Conservation (phyloP, 2,329 filamentous ascomycete species). For the Penicillium sp. region DNA sequence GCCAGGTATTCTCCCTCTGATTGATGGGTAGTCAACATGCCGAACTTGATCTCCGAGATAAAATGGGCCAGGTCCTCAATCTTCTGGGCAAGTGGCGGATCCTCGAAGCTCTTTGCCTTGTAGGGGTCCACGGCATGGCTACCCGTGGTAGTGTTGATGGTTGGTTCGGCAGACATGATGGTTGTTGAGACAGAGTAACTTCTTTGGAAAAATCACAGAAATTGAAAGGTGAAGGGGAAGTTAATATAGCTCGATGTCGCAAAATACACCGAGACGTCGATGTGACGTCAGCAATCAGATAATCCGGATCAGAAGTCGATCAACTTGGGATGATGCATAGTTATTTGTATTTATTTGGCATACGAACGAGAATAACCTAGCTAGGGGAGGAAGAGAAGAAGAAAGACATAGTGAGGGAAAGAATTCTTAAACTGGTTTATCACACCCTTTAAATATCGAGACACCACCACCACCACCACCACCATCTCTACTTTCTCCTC, state of each 20-base stretch:
- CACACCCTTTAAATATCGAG: no score
- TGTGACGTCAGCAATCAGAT: conserved; percentile 25
- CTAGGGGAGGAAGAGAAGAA: no score
- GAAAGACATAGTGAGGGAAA: no score
- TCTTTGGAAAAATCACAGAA: background rate
- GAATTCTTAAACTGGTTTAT: no score
- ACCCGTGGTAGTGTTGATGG: conserved; percentile 58
- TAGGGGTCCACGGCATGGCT: conserved; percentile 70
- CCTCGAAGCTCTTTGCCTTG: conserved; percentile 69
- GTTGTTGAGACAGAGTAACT: background rate
- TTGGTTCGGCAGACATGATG: conserved; percentile 27
- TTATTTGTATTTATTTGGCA: no score
- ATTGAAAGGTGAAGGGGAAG: background rate
- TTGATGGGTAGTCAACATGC: conserved; percentile 75
- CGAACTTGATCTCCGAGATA: conserved; percentile 70
- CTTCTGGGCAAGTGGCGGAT: conserved; percentile 68
- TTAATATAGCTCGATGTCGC: conserved; percentile 6
- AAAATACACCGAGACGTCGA: conserved; percentile 17
- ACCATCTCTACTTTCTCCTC: no score
- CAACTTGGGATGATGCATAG: no score
- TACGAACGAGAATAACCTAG: no score
- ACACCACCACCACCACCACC: no score
- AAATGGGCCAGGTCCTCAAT: conserved; percentile 69
- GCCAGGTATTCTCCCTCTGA: conserved; percentile 62
- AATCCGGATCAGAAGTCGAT: conserved; percentile 13